Percentiles rank a stretch among this genome's conserved stretches.
phyloP scores from a whole-genome alignment of 2,329 filamentous ascomycete genomes.

The Cytospora leucostoma region DNA sequence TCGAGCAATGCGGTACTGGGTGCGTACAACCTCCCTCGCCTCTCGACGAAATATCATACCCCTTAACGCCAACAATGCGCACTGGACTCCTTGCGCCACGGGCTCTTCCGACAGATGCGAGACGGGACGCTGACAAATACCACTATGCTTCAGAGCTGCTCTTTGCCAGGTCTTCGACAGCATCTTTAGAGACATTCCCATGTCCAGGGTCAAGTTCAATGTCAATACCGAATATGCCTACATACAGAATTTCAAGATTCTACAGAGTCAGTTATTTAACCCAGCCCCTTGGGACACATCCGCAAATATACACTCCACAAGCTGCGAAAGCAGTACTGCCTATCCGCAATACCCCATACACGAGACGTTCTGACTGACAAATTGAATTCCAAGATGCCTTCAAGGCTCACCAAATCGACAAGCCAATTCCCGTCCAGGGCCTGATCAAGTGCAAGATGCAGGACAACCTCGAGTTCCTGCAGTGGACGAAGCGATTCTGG shows the following conservation, averaged over 20 bases:
- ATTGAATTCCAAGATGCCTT: constrained; percentile 67
- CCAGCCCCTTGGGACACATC: too few relatives aligned
- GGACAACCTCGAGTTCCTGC: constrained; percentile 98
- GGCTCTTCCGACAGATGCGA: neutral
- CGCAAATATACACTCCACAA: constrained; percentile 15
- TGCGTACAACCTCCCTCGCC: constrained; percentile 47
- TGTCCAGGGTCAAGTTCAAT: constrained; percentile 97
- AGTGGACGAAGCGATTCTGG: constrained; percentile 97
- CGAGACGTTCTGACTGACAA: constrained; percentile 5
- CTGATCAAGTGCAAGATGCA: constrained; percentile 99
- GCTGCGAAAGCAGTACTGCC: neutral
- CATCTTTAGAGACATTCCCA: constrained; percentile 93
- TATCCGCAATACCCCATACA: neutral
- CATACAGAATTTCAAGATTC: constrained; percentile 96
- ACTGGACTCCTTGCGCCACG: constrained; percentile 36
- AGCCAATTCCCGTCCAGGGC: constrained; percentile 82
- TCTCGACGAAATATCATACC: neutral
- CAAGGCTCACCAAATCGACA: constrained; percentile 82
- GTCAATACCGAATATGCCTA: constrained; percentile 97
- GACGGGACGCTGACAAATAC: neutral
- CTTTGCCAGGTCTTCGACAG: constrained; percentile 98
- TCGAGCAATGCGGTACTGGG: constrained; percentile 99
- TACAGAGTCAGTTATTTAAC: constrained; percentile 72
- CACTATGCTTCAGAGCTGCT: constrained; percentile 66
- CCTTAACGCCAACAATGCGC: neutral